phyloP scores from a whole-genome alignment of 345 rosid genomes.

The Erodium maritimum region DNA sequence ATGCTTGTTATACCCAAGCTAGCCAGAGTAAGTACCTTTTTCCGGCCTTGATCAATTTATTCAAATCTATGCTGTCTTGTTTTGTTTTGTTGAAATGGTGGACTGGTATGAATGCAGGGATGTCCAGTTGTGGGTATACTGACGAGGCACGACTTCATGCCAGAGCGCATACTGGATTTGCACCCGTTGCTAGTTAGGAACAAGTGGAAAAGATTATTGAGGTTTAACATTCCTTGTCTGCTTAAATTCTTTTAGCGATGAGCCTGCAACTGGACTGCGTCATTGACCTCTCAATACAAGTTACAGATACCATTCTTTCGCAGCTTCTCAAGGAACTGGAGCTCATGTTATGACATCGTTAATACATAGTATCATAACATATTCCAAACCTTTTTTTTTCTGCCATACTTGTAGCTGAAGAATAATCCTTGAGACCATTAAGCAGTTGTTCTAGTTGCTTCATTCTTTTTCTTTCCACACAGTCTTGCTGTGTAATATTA shows the following conservation, averaged over 20 bases:
- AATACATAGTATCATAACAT: too few species aligned
- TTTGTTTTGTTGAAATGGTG: neutral
- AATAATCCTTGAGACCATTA: too few species aligned
- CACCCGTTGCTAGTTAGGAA: constrained; percentile 41
- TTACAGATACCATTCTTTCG: too few species aligned
- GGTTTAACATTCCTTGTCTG: constrained; percentile 32
- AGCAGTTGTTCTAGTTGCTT: too few species aligned
- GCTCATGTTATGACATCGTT: too few species aligned
- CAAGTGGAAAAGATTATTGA: constrained; percentile 61
- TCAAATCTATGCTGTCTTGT: neutral
- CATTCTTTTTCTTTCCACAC: too few species aligned
- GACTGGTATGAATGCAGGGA: constrained; percentile 32
- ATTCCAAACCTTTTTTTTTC: too few species aligned
- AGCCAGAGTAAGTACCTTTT: constrained; percentile 38
- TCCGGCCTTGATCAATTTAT: constrained; percentile 5
- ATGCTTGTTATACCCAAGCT: constrained; percentile 68
- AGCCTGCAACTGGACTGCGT: constrained; percentile 2
- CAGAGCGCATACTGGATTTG: constrained; percentile 61
- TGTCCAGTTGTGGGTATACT: constrained; percentile 75
- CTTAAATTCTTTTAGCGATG: constrained; percentile 11
- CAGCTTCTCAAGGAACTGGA: too few species aligned
- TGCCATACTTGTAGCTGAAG: too few species aligned
- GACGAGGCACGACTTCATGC: constrained; percentile 93
- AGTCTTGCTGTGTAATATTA: too few species aligned
- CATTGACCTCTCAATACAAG: too few species aligned